phyloP scores from a whole-genome alignment of 2,329 filamentous ascomycete genomes.

The Myriangium duriaei region DNA sequence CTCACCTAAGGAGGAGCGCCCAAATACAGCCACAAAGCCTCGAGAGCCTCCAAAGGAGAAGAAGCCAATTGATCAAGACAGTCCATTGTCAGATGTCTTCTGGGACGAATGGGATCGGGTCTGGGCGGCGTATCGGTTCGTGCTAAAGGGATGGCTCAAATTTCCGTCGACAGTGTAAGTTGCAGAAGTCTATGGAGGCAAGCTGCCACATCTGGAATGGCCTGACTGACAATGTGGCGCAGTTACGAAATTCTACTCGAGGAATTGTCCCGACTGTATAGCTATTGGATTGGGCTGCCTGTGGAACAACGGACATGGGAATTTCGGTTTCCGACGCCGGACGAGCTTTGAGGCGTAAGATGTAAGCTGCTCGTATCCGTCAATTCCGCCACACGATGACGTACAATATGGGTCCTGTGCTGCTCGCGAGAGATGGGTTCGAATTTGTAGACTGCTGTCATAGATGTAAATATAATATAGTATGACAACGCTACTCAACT shows the following conservation, averaged over 20 bases:
- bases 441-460: too few species aligned
- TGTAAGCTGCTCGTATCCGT: too few species aligned
- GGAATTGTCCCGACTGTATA: constrained; percentile 44
- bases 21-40: constrained; percentile 29
- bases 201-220: not conserved
- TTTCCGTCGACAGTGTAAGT: constrained; percentile 62
- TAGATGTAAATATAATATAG: too few species aligned
- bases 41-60: constrained; percentile 32
- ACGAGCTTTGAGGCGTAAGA: constrained; percentile 18
- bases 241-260: constrained; percentile 35
- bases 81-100: constrained; percentile 43
- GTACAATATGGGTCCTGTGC: too few species aligned
- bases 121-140: constrained; percentile 48
- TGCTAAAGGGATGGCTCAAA: constrained; percentile 57
- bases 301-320: constrained; percentile 46
- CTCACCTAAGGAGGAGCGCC: constrained; percentile 14
- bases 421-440: too few species aligned
- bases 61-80: constrained; percentile 23
- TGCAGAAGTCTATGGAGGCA: constrained; percentile 5
- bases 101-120: constrained; percentile 53
- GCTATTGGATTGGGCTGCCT: constrained; percentile 50
- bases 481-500: too few species aligned
- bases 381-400: too few species aligned
- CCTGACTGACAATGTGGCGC: constrained; percentile 12
- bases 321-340: constrained; percentile 30